Conservation (phyloP, 2,329 filamentous ascomycete species). For the Dothideomycetes sp. region DNA sequence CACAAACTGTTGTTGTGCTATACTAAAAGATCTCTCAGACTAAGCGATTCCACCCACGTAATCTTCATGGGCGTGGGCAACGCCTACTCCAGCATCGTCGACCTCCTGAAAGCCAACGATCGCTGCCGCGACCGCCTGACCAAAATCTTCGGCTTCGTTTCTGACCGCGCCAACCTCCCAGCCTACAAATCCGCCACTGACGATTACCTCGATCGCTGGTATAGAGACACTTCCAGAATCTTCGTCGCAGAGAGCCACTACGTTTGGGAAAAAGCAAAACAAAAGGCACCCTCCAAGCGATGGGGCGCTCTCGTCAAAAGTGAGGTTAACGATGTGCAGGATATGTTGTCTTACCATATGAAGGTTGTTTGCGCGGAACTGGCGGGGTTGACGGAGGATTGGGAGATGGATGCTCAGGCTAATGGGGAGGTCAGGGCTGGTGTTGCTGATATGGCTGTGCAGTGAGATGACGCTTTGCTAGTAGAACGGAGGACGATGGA, state of each 20-base stretch:
- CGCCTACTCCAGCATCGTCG: slow-evolving; percentile 73
- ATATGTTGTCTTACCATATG: slow-evolving; percentile 49
- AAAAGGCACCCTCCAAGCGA: slow-evolving; percentile 46
- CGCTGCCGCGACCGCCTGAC: slow-evolving; percentile 57
- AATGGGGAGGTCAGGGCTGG: no score
- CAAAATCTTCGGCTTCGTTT: slow-evolving; percentile 73
- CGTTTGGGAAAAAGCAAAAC: slow-evolving; percentile 59
- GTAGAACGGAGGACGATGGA: no score
- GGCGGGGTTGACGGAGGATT: slow-evolving; percentile 32
- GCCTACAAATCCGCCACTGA: slow-evolving; percentile 57
- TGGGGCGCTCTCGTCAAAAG: slow-evolving; percentile 47
- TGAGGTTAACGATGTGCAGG: slow-evolving; percentile 37
- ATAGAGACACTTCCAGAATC: slow-evolving; percentile 69
- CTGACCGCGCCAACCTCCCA: slow-evolving; percentile 58
- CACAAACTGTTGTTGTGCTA: no score
- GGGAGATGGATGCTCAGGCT: slow-evolving; percentile 19
- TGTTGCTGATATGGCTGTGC: no score
- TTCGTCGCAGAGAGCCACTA: slow-evolving; percentile 68
- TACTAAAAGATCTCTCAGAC: slow-evolving; percentile 37
- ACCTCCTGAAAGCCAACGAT: slow-evolving; percentile 59
- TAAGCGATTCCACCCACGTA: slow-evolving; percentile 59
- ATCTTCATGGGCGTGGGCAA: slow-evolving; percentile 86
- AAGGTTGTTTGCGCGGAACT: slow-evolving; percentile 42
- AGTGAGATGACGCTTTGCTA: no score
- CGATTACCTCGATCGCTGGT: slow-evolving; percentile 70